These are phyloP conservation scores for Calocybe gambosa DNA, from an alignment of 1,284 basidiomycete genomes.

Conservation along the genomic window DNA sequence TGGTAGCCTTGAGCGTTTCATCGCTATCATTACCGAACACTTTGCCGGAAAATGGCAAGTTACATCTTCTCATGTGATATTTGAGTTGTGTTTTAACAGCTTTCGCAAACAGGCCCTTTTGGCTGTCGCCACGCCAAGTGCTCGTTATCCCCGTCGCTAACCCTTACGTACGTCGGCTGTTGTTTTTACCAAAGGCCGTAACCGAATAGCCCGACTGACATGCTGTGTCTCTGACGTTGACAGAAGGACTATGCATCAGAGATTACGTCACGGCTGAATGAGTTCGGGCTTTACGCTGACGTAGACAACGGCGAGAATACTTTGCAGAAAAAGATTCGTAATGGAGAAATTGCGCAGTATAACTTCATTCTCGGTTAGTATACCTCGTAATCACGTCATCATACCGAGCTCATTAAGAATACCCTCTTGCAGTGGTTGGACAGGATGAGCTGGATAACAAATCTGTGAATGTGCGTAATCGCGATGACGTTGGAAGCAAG, in stretches of 20 bases:
- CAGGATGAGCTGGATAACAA: conserved; percentile 82
- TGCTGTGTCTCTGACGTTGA: conserved; percentile 10
- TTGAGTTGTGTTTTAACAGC: neutral
- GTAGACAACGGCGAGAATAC: conserved; percentile 93
- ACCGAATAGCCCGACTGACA: conserved; percentile 9
- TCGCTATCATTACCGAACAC: conserved; percentile 96
- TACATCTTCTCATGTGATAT: neutral
- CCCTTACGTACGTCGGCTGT: conserved; percentile 59
- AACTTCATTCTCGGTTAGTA: conserved; percentile 94
- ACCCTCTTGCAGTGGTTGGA: conserved; percentile 74
- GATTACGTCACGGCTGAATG: conserved; percentile 65
- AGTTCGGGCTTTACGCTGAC: conserved; percentile 81
- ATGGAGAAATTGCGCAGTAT: conserved; percentile 90
- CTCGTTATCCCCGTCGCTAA: conserved; percentile 91
- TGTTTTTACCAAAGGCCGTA: conserved; percentile 6
- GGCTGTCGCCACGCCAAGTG: conserved; percentile 94
- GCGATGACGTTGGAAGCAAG: conserved; percentile 87
- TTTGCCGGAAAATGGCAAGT: conserved; percentile 93
- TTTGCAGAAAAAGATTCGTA: conserved; percentile 93
- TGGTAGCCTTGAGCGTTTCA: conserved; percentile 93
- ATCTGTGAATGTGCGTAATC: conserved; percentile 93
- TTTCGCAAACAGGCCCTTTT: conserved; percentile 67
- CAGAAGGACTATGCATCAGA: conserved; percentile 90
- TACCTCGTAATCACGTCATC: conserved; percentile 4
- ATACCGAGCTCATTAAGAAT: neutral